Base-by-base conservation (phyloP, 768 basidiomycete species). In the Phylloporus sp. region DNA sequence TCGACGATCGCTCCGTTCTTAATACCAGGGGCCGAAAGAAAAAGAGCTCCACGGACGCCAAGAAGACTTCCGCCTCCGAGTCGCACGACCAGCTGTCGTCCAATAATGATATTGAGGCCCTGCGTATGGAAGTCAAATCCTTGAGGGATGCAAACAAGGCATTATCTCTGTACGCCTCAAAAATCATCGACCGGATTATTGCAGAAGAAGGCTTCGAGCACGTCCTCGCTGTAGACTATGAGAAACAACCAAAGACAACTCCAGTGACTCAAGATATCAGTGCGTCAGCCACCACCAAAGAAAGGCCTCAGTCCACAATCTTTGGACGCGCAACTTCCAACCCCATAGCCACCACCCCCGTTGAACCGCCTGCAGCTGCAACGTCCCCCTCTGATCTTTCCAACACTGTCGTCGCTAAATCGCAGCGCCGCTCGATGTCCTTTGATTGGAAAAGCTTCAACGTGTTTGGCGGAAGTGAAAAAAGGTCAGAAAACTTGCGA, bases 161-260 rank as follows among this genome's bases (percentile, higher is more conserved):
- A 1, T 75, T 98, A 12, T 92, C 92, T 16, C 72, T 97, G 35
- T 98, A 98, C 64, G 93, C 95, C 5, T 93, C 91, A 41, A 98
- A 97, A 77, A 98, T 98, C 59, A 90, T 98, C 62, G 95, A 98
- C 73, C 84, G 95, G 40, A 97, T 98, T 65, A 95, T 97, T 60
- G 81, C 88, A 1, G 88, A 95, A 69, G 95, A 97, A 70, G 94
- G 94, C 22, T 97, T 95, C 71, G 95, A 98, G 69, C 92, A 95
- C 61, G 89, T 98, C 49, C 81, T 97, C 31, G 90, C 95, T n/a
- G 85, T 82, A 40, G 95, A 97, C 68, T 95, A 90, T 60, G 88
- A 89, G 43, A 80, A 81, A 53, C 73, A 79, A 27, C 70, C 73
- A 11, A 80, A 80, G 29, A 73, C 82, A 12, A 64, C 72, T 12